Base-by-base conservation (phyloP, 225 moss, liverwort and hornwort genomes). In the Physcomitrellopsis africana region DNA sequence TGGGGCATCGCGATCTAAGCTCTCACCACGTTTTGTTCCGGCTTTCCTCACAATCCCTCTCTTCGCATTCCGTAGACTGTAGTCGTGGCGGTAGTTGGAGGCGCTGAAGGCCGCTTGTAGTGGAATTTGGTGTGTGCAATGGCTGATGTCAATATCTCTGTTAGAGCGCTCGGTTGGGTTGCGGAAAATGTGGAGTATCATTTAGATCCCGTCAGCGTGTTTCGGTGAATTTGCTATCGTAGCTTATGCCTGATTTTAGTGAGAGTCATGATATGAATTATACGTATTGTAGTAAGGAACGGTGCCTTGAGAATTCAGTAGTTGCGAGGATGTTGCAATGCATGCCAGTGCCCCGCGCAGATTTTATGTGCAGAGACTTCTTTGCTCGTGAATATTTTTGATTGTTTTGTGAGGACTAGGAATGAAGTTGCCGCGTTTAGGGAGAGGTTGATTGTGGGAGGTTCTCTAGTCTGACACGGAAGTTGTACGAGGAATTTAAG, bases 51-150 rank as follows among this genome's bases (percentile, higher is more conserved):
- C 77, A 44, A 63, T 49, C 8, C 9, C 1, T 37, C 68, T 14
- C 58, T 74, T 43, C 68, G 24, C 24, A 46, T 68, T 47, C 46
- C 67, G 24, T 75, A 52, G 49, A 72, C 11, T 1, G 32, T 37
- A 37, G 32, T 37, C 32, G 4, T 81, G 66, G 74, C 43, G 53
- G 69, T 51, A 63, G 67, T 77, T 69, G 2, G 11, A 71, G 56
- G n/a, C n/a, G 22, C 61, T 19, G 64, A 62, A 75, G 75, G 63
- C 75, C 37, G 67, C 7, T 22, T 14, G 17, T 48, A 0, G 46
- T 13, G 67, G 59, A 64, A 62, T n/a, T 53, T 29, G 3, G 42
- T 15, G 3, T 37, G 11, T 11, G 64, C 46, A 57, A 19, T 48
- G 47, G 10, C 44, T 2, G 0, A 3, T 27, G 3, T 17, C 18